These are phyloP conservation scores for Arxiozyma bovina DNA, from an alignment of 1,139 yeast genomes.

Conservation along the genomic window DNA sequence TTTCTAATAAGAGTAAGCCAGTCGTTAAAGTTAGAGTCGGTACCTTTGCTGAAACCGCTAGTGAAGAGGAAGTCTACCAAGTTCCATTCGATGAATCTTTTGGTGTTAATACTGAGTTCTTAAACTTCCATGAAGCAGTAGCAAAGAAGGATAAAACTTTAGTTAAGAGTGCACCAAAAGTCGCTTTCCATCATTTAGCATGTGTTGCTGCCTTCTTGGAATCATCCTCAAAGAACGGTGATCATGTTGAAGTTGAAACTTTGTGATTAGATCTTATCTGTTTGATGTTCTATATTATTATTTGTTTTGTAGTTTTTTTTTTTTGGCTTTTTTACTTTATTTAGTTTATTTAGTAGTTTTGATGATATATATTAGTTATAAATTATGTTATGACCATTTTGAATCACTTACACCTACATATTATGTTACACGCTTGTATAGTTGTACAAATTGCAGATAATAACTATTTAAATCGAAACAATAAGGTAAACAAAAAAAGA, in stretches of 20 bases:
- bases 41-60: constrained; percentile 38
- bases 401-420: neutral
- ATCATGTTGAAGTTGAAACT: constrained; percentile 43
- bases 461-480: no score
- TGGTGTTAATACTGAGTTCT: constrained; percentile 62
- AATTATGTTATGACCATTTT: neutral
- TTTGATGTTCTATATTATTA: no score
- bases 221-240: constrained; percentile 55
- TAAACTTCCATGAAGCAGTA: constrained; percentile 66
- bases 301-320: no score
- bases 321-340: neutral
- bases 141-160: constrained; percentile 50
- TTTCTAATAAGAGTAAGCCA: constrained; percentile 45
- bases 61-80: constrained; percentile 39
- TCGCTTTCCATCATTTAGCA: constrained; percentile 87
- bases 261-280: neutral
- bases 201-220: constrained; percentile 76
- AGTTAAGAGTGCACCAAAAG: constrained; percentile 54
- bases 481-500: no score
- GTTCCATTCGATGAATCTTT: constrained; percentile 44
- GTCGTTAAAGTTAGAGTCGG: constrained; percentile 38
- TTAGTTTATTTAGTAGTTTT: neutral
- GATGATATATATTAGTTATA: neutral
- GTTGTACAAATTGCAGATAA: neutral
- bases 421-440: no score